Evolutionary conservation across 1,284 basidiomycete genomes (phyloP).

Genomic region (Rhodotorula sp.): DNA sequence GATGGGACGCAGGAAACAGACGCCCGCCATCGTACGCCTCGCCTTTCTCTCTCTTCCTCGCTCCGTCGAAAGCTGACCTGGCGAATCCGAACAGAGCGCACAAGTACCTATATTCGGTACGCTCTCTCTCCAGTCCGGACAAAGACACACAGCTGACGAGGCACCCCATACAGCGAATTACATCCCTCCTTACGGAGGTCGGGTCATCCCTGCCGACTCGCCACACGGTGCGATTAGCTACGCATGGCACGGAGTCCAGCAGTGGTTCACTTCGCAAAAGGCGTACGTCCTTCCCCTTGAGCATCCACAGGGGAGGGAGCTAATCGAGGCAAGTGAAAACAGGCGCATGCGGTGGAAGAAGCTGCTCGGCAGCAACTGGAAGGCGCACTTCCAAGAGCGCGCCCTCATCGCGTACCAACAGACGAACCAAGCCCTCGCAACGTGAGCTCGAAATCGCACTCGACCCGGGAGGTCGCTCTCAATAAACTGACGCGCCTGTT

Average conservation of each 20-base stretch:
- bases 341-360: conserved; percentile 19
- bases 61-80: not conserved
- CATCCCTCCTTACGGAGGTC: conserved; percentile 28
- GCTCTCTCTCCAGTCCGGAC: not conserved
- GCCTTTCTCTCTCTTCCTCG: not conserved
- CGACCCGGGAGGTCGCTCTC: not conserved
- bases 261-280: conserved; percentile 8
- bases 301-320: not conserved
- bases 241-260: conserved; percentile 14
- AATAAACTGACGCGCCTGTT: no score
- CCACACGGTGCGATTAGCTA: conserved; percentile 6
- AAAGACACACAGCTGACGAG: not conserved
- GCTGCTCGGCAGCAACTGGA: conserved; percentile 30
- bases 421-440: conserved; percentile 30
- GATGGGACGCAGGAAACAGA: conserved; percentile 38
- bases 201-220: conserved; percentile 11
- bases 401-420: conserved; percentile 25
- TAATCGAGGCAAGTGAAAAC: not conserved
- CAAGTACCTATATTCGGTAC: conserved; percentile 33
- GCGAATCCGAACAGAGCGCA: conserved; percentile 10
- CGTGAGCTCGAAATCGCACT: conserved; percentile 14
- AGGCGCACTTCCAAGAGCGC: conserved; percentile 26
- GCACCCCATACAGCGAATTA: conserved; percentile 29
- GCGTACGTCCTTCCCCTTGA: conserved; percentile 10
- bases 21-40: conserved; percentile 22